phyloP scores from a whole-genome alignment of 768 basidiomycete species.

The Tricholoma bakamatsutake region DNA sequence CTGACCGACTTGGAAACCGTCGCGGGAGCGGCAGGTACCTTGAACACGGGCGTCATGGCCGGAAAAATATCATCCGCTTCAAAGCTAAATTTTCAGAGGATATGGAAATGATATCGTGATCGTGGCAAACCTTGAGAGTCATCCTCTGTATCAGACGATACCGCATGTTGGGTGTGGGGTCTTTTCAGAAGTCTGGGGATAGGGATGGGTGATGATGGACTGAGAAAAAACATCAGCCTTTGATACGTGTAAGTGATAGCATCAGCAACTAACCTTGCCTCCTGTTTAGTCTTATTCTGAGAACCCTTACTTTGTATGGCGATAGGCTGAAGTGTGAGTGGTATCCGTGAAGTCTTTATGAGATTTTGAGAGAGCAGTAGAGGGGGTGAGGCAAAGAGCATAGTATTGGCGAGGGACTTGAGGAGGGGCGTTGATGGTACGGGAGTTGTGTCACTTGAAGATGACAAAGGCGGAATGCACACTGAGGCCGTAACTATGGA shows the following conservation, averaged over 20 bases:
- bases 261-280: conserved; percentile 12
- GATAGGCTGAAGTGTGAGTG: conserved; percentile 20
- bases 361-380: conserved; percentile 11
- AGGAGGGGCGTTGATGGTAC: background rate
- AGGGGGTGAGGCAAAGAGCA: conserved; percentile 19
- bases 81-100: background rate
- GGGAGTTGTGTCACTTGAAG: conserved; percentile 9
- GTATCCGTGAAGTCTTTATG: conserved; percentile 11
- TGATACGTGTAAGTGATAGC: background rate
- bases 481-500: conserved; percentile 2
- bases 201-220: background rate
- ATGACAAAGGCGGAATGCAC: conserved; percentile 4
- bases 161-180: conserved; percentile 9
- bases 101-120: background rate
- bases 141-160: conserved; percentile 34
- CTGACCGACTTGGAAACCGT: background rate
- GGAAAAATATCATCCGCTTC: conserved; percentile 4
- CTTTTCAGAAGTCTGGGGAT: conserved; percentile 2
- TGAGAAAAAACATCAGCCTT: background rate
- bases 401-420: background rate
- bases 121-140: conserved; percentile 30
- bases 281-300: conserved; percentile 14
- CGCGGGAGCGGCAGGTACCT: conserved; percentile 6
- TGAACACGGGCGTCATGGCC: conserved; percentile 1
- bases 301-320: conserved; percentile 3